A percentile compares a stretch with the other conserved stretches of the same genome.
These are phyloP conservation scores for Boletus subcaerulescens DNA, from an alignment of 768 basidiomycete genomes.

Conservation along the genomic window DNA sequence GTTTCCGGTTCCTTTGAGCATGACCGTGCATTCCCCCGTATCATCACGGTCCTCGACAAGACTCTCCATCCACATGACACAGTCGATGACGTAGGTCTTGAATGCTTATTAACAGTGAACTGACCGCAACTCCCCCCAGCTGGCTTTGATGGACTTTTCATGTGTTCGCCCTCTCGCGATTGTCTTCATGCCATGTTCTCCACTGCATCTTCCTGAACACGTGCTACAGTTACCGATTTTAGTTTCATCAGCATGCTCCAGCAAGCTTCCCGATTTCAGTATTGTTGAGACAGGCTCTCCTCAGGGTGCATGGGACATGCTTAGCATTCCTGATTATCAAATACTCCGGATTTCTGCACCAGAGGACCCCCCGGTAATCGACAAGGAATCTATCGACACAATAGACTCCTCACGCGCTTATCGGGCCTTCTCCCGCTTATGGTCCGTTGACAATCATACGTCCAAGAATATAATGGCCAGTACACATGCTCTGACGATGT, in stretches of 20 bases:
- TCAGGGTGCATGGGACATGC: slow-evolving; percentile 42
- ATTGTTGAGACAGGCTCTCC: slow-evolving; percentile 24
- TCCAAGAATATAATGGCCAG: slow-evolving; percentile 43
- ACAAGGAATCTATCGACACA: slow-evolving; percentile 42
- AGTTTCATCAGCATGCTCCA: slow-evolving; percentile 20
- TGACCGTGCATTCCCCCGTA: slow-evolving; percentile 27
- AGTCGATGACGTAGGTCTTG: slow-evolving; percentile 29
- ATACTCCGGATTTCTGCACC: slow-evolving; percentile 38
- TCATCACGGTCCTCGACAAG: slow-evolving; percentile 41
- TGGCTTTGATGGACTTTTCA: slow-evolving; percentile 36
- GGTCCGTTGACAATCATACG: slow-evolving; percentile 33
- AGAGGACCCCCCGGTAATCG: slow-evolving; percentile 40
- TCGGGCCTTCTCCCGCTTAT: slow-evolving; percentile 45
- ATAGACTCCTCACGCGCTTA: slow-evolving; percentile 42
- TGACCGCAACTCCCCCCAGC: slow-evolving; percentile 36
- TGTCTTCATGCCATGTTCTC: slow-evolving; percentile 57
- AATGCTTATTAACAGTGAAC: slow-evolving; percentile 16
- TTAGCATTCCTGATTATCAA: slow-evolving; percentile 41
- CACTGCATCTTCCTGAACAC: slow-evolving; percentile 37
- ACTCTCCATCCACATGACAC: slow-evolving; percentile 15
- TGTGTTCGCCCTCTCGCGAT: slow-evolving; percentile 62
- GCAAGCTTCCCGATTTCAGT: slow-evolving; percentile 26
- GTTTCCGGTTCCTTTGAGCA: slow-evolving; percentile 27
- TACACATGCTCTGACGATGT: slow-evolving; percentile 65
- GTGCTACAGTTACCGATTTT: slow-evolving; percentile 61